These are phyloP conservation scores for Lentinula aciculospora DNA, from an alignment of 768 basidiomycete genomes.

Conservation along the genomic window DNA sequence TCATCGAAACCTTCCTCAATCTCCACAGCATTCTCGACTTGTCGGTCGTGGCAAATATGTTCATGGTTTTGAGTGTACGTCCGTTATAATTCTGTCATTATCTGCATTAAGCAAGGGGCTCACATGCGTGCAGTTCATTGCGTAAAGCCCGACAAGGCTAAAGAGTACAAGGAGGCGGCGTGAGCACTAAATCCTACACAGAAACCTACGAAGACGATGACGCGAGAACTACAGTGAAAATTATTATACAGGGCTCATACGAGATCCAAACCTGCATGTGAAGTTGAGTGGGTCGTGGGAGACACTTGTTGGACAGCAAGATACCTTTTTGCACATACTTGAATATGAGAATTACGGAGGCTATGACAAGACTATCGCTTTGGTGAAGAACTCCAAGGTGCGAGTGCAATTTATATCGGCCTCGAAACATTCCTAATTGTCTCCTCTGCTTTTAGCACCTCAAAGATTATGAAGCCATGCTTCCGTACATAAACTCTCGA, in stretches of 20 bases:
- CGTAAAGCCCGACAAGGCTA: constrained; percentile 75
- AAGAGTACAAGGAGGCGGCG: constrained; percentile 89
- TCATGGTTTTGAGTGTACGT: constrained; percentile 82
- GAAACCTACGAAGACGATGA: background rate
- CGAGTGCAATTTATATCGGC: constrained; percentile 14
- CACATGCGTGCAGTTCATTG: constrained; percentile 57
- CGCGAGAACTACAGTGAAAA: constrained; percentile 47
- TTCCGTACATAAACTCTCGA: constrained; percentile 71
- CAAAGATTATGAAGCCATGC: constrained; percentile 64
- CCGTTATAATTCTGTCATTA: background rate
- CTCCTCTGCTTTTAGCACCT: constrained; percentile 42
- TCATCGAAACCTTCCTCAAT: background rate
- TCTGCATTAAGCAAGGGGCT: background rate
- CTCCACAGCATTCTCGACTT: constrained; percentile 76
- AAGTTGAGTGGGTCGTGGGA: constrained; percentile 96
- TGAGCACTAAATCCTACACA: constrained; percentile 30
- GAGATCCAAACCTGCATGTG: constrained; percentile 67
- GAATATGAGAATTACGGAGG: constrained; percentile 95
- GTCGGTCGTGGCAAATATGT: constrained; percentile 94
- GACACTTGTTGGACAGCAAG: constrained; percentile 82
- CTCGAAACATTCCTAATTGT: constrained; percentile 4
- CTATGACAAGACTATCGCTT: constrained; percentile 68
- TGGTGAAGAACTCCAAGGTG: constrained; percentile 66
- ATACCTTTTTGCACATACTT: constrained; percentile 74
- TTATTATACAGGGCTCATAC: constrained; percentile 79